phyloP scores from a whole-genome alignment of 192 early-diverging fungal genomes.

The Linnemannia zychae region DNA sequence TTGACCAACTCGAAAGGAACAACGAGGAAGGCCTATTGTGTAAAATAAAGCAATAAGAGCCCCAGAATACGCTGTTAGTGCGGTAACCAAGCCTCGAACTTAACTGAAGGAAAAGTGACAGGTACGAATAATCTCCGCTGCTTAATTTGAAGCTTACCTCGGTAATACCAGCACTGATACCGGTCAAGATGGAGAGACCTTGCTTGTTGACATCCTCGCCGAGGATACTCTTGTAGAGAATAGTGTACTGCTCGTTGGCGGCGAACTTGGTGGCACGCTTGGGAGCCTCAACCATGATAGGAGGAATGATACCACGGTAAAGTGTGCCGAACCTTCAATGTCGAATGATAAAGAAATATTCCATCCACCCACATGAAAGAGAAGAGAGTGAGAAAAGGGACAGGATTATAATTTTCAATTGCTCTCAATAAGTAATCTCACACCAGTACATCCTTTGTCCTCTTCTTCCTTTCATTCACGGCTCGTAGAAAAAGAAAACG shows the following conservation, averaged over 20 bases:
- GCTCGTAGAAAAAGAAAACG: background rate
- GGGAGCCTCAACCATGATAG: slow-evolving; percentile 97
- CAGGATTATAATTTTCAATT: background rate
- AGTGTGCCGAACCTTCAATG: slow-evolving; percentile 67
- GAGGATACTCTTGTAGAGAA: slow-evolving; percentile 78
- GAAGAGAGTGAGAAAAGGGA: background rate
- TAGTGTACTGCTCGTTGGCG: slow-evolving; percentile 89
- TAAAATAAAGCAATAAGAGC: background rate
- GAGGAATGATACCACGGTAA: slow-evolving; percentile 95
- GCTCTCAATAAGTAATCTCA: slow-evolving; percentile 17
- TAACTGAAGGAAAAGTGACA: background rate
- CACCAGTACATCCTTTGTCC: background rate
- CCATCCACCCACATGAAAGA: slow-evolving; percentile 25
- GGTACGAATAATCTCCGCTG: background rate
- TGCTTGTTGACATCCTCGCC: slow-evolving; percentile 82
- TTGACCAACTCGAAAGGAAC: slow-evolving; percentile 95
- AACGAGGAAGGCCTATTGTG: slow-evolving; percentile 78
- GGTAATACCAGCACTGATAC: slow-evolving; percentile 91
- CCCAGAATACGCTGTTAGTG: background rate
- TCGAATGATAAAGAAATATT: background rate
- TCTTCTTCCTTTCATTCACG: background rate
- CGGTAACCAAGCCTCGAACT: background rate
- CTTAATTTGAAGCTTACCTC: slow-evolving; percentile 60
- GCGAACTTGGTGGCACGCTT: slow-evolving; percentile 99
- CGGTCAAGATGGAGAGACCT: slow-evolving; percentile 84